A percentile compares a stretch with the other conserved stretches of the same genome.
Evolutionary conservation across 768 basidiomycete genomes (phyloP).

Genomic region (Boletus subcaerulescens): DNA sequence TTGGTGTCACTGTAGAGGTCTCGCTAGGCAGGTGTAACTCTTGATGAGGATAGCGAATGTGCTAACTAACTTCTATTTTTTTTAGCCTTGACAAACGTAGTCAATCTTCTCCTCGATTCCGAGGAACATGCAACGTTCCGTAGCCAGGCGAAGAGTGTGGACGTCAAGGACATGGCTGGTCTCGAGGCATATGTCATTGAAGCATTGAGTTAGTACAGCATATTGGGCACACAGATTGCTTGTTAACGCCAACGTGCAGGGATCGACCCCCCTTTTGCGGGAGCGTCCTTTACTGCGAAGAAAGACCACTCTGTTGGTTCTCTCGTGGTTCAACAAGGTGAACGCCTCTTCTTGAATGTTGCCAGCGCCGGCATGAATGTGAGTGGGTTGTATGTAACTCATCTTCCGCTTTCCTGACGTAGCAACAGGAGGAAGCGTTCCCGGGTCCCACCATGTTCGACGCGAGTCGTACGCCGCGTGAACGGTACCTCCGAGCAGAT

Average conservation of each 20-base stretch:
- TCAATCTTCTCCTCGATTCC: constrained; percentile 64
- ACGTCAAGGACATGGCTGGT: constrained; percentile 34
- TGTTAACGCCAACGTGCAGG: constrained; percentile 39
- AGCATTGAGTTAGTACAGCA: constrained; percentile 57
- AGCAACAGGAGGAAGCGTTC: constrained; percentile 49
- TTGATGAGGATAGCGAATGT: not conserved
- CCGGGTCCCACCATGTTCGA: constrained; percentile 45
- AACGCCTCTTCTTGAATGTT: constrained; percentile 63
- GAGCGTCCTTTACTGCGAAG: constrained; percentile 56
- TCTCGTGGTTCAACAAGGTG: constrained; percentile 42
- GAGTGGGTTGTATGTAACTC: constrained; percentile 22
- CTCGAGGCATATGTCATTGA: constrained; percentile 63
- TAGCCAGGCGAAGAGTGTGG: constrained; percentile 29
- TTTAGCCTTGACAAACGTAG: constrained; percentile 59
- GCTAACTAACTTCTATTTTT: constrained; percentile 3
- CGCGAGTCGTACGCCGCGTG: constrained; percentile 39
- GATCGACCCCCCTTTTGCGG: constrained; percentile 69
- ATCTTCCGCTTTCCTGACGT: not conserved
- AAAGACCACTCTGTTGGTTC: constrained; percentile 44
- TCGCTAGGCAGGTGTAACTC: constrained; percentile 50
- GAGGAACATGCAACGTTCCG: constrained; percentile 39
- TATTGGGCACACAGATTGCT: not conserved
- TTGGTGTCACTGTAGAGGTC: constrained; percentile 65
- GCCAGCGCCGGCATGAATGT: constrained; percentile 57
- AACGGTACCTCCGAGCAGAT: constrained; percentile 49